phyloP scores from a whole-genome alignment of 1,284 basidiomycete species.

The Ganoderma resinaceum region DNA sequence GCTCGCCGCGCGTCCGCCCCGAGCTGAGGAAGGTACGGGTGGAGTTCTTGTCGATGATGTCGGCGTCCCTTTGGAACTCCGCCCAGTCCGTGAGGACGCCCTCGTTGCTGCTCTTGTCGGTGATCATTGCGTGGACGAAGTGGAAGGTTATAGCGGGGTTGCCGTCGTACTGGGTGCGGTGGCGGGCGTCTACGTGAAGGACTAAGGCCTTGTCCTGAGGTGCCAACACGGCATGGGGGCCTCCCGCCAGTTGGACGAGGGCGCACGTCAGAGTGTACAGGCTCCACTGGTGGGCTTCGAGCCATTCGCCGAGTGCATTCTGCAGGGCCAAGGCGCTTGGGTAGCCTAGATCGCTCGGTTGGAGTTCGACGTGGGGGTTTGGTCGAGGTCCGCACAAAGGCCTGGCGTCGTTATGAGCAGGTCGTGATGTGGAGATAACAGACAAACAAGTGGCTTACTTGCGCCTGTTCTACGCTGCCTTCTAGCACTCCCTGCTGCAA shows the following conservation, averaged over 20 bases:
- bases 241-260: background rate
- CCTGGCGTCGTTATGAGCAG: background rate
- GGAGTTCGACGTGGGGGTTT: background rate
- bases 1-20: background rate
- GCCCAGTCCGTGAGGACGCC: background rate
- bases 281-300: background rate
- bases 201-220: background rate
- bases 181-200: background rate
- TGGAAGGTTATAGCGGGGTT: background rate
- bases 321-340: background rate
- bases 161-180: background rate
- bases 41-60: background rate
- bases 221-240: background rate
- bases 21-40: background rate
- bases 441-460: constrained; percentile 5
- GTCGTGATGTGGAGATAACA: background rate
- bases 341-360: background rate
- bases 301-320: background rate
- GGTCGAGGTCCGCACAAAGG: background rate
- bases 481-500: constrained; percentile 20
- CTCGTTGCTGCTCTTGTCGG: background rate
- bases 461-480: constrained; percentile 10
- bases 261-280: background rate
- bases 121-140: background rate
- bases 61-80: background rate